phyloP scores from a whole-genome alignment of 140 eudicot genomes.

The Cichorium intybus region DNA sequence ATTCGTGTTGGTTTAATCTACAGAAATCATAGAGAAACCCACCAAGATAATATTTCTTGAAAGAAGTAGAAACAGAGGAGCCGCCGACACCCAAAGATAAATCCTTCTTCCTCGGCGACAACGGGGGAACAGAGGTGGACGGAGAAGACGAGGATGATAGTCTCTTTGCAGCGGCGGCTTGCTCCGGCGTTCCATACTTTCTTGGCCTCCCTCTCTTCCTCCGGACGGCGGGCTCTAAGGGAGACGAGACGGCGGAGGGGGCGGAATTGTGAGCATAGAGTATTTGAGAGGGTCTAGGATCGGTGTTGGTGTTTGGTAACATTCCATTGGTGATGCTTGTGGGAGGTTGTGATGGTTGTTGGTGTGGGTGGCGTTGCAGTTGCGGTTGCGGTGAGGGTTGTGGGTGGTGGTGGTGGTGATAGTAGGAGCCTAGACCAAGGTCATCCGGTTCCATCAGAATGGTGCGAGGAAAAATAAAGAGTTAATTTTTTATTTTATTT shows the following conservation, averaged over 20 bases:
- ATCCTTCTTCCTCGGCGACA: conserved; percentile 40
- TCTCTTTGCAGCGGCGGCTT: conserved; percentile 73
- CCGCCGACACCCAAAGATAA: conserved; percentile 25
- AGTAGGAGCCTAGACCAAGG: conserved; percentile 67
- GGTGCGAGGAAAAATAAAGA: conserved; percentile 15
- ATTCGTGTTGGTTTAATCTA: neutral
- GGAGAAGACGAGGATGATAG: conserved; percentile 37
- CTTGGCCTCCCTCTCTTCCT: conserved; percentile 82
- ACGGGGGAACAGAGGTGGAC: conserved; percentile 28
- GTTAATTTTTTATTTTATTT: conserved; percentile 13
- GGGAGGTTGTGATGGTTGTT: conserved; percentile 27
- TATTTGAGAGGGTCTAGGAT: conserved; percentile 32
- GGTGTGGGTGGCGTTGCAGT: conserved; percentile 32
- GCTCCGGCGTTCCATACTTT: conserved; percentile 79
- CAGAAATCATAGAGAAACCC: conserved; percentile 6
- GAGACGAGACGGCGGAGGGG: conserved; percentile 47
- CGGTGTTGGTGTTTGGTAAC: conserved; percentile 36
- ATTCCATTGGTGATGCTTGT: conserved; percentile 43
- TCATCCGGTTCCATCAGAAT: conserved; percentile 64
- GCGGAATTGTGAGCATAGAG: conserved; percentile 52
- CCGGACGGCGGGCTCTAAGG: conserved; percentile 60
- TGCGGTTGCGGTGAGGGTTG: conserved; percentile 27
- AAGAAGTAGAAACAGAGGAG: conserved; percentile 28
- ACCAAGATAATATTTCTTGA: conserved; percentile 56
- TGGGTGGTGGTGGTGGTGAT: conserved; percentile 50